Percentiles rank a stretch among this genome's conserved stretches.
phyloP scores from a whole-genome alignment of 768 basidiomycete species.

The Rossbeevera mucosa region DNA sequence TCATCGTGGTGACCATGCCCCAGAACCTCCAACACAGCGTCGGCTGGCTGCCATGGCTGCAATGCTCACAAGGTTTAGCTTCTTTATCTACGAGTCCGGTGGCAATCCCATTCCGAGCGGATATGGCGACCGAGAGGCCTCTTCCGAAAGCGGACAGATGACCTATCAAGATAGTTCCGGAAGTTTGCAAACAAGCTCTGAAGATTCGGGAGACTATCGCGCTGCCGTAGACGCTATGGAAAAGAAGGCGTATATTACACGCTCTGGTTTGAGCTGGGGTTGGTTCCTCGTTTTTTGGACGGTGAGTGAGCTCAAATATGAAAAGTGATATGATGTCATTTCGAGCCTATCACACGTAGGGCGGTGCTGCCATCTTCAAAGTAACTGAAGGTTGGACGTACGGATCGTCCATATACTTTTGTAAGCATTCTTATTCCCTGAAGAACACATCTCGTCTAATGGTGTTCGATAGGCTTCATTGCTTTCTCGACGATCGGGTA shows the following conservation, averaged over 20 bases:
- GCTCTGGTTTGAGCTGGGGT: slow-evolving; percentile 52
- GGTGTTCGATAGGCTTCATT: slow-evolving; percentile 49
- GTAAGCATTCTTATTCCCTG: slow-evolving; percentile 35
- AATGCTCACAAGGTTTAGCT: slow-evolving; percentile 49
- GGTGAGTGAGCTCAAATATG: slow-evolving; percentile 34
- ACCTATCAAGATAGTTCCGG: slow-evolving; percentile 1
- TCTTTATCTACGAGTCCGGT: slow-evolving; percentile 35
- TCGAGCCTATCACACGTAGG: slow-evolving; percentile 30
- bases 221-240: slow-evolving; percentile 35
- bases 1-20: slow-evolving; percentile 3
- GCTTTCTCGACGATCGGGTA: slow-evolving; percentile 75
- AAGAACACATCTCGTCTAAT: not conserved
- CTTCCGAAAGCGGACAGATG: not conserved
- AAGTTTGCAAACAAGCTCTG: slow-evolving; percentile 5
- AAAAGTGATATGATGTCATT: not conserved
- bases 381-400: slow-evolving; percentile 67
- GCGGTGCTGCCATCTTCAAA: slow-evolving; percentile 66
- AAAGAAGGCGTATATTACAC: slow-evolving; percentile 50
- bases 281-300: slow-evolving; percentile 79
- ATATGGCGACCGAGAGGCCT: not conserved
- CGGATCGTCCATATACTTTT: slow-evolving; percentile 66
- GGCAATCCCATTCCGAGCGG: slow-evolving; percentile 3
- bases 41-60: slow-evolving; percentile 54
- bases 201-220: slow-evolving; percentile 17
- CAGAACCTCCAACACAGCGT: slow-evolving; percentile 46